A percentile compares a stretch with the other conserved stretches of the same genome.
phyloP scores from a whole-genome alignment of 1,139 yeast genomes.

The Kurtzmaniella quercitrusa region DNA sequence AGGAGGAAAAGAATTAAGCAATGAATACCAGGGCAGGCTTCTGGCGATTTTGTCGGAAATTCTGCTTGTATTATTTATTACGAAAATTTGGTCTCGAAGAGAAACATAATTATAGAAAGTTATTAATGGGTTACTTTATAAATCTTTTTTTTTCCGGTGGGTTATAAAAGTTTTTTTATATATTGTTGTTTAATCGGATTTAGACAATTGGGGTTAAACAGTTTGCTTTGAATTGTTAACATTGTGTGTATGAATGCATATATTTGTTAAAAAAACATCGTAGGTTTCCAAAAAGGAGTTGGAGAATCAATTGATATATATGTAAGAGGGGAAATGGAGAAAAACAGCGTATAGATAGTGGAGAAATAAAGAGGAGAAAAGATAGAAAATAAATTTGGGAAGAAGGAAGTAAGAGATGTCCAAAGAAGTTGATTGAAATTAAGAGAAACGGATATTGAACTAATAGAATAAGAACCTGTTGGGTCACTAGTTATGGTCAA shows the following conservation, averaged over 20 bases:
- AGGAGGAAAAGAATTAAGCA: neutral
- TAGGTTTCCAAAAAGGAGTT: too few species aligned
- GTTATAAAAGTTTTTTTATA: slow-evolving; percentile 17
- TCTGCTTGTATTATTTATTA: slow-evolving; percentile 6
- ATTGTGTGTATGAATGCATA: slow-evolving; percentile 1
- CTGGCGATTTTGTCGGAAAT: slow-evolving; percentile 11
- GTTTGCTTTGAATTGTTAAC: slow-evolving; percentile 1
- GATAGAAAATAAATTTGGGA: too few species aligned
- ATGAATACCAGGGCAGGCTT: slow-evolving; percentile 4
- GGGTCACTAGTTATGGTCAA: too few species aligned
- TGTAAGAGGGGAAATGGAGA: too few species aligned
- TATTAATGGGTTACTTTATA: slow-evolving; percentile 28
- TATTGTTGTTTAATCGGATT: slow-evolving; percentile 24
- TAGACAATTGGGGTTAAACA: slow-evolving; percentile 36
- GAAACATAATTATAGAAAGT: slow-evolving; percentile 22
- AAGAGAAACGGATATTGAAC: too few species aligned
- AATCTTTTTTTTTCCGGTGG: slow-evolving; percentile 23
- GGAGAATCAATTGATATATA: too few species aligned
- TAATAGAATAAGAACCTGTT: too few species aligned
- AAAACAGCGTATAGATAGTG: too few species aligned
- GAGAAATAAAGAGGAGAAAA: too few species aligned
- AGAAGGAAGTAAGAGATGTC: too few species aligned
- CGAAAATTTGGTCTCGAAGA: slow-evolving; percentile 7
- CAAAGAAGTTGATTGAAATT: too few species aligned
- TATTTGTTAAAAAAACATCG: neutral